Percentiles rank a stretch among this genome's conserved stretches.
phyloP scores from a whole-genome alignment of 2,329 filamentous ascomycete species.

The Rhynchosporium secalis region DNA sequence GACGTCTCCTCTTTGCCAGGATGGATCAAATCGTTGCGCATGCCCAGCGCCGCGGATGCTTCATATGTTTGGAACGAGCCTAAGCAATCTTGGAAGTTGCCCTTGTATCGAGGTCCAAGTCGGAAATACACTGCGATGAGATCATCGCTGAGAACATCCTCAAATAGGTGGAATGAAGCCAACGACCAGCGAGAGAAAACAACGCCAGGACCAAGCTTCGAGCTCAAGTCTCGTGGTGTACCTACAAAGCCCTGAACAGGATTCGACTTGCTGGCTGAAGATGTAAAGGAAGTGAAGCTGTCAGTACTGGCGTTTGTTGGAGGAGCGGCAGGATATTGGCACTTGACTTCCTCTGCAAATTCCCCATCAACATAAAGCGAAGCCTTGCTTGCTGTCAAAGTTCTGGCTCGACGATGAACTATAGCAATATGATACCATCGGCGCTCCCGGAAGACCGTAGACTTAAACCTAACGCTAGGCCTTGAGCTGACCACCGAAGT shows the following conservation, averaged over 20 bases:
- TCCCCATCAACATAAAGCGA: constrained; percentile 90
- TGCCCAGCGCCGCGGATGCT: constrained; percentile 84
- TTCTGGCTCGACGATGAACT: constrained; percentile 77
- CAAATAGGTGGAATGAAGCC: constrained; percentile 84
- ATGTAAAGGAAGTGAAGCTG: constrained; percentile 69
- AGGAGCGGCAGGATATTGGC: constrained; percentile 79
- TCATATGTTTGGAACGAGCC: constrained; percentile 96
- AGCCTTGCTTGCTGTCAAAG: constrained; percentile 75
- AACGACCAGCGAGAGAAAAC: constrained; percentile 84
- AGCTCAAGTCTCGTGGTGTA: constrained; percentile 84
- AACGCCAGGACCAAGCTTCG: constrained; percentile 69
- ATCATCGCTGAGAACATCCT: constrained; percentile 86
- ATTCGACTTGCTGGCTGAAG: constrained; percentile 57
- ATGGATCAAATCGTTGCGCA: constrained; percentile 88
- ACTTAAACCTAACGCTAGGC: constrained; percentile 92
- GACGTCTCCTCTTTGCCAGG: constrained; percentile 88
- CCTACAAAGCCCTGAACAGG: constrained; percentile 91
- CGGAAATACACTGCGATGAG: constrained; percentile 87
- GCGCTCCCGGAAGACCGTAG: constrained; percentile 70
- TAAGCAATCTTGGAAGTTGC: constrained; percentile 95
- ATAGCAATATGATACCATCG: constrained; percentile 93
- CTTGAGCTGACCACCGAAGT: constrained; percentile 84
- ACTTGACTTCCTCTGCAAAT: constrained; percentile 88
- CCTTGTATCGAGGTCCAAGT: constrained; percentile 86
- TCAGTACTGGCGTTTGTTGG: constrained; percentile 62